Conservation (phyloP, 1,139 yeast genomes). For the Sugiyamaella sp. region DNA sequence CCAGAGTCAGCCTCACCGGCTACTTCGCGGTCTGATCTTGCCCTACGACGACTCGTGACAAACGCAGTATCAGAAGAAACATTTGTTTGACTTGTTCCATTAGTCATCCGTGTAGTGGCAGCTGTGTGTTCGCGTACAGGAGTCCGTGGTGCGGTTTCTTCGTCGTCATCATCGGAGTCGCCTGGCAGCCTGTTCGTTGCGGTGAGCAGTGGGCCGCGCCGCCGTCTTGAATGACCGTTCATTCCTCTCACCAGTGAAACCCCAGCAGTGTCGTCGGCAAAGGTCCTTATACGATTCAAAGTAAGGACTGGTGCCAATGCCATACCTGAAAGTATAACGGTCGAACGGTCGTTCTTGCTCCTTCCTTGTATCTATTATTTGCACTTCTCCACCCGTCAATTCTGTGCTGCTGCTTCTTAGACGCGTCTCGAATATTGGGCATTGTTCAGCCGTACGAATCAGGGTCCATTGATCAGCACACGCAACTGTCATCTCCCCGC, state of each 20-base stretch:
- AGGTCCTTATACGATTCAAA: constrained; percentile 8
- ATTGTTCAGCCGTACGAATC: background rate
- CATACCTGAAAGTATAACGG: constrained; percentile 3
- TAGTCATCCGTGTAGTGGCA: background rate
- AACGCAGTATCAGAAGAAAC: too few relatives aligned
- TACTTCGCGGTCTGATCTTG: background rate
- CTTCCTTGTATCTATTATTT: background rate
- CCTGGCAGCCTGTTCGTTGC: background rate
- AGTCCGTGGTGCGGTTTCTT: background rate
- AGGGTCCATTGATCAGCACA: background rate
- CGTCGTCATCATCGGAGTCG: background rate
- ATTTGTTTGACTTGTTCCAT: background rate
- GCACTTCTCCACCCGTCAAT: background rate
- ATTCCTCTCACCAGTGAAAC: constrained; percentile 1
- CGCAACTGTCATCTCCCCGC: background rate
- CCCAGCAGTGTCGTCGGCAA: constrained; percentile 2
- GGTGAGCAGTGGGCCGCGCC: constrained; percentile 3
- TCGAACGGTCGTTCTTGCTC: background rate
- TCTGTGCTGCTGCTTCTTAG: background rate
- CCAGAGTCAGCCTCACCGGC: constrained; percentile 8
- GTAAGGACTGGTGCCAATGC: constrained; percentile 11
- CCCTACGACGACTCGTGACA: background rate
- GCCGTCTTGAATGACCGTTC: constrained; percentile 6
- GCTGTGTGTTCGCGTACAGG: background rate
- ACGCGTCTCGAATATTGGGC: constrained; percentile 2